Evolutionary conservation across 331 rosid genomes (phyloP), one percentile per base, ranked within the genome.

Genomic region (Stylosanthes scabra): DNA sequence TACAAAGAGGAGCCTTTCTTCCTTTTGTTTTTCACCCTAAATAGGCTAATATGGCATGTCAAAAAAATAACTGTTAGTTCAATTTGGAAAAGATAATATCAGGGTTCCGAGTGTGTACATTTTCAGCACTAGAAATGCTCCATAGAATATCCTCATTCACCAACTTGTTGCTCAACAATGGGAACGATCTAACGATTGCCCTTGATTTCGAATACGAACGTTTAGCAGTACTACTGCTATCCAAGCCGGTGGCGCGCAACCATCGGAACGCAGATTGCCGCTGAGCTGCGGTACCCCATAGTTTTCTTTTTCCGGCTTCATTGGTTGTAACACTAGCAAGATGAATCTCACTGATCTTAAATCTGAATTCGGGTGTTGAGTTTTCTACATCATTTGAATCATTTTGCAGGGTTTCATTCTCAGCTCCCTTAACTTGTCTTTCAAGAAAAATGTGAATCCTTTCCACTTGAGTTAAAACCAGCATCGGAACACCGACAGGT

Each of bases 401-500:
- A 37, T 69, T 40, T 61, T 34, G 59, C 11, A 67, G 9, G 14
- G 62, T 46, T n/a, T 29, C 58, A 9, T 66, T 72, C 58, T 74
- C 68, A 8, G 16, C 42, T 40, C 46, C 60, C 52, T 64, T 80
- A 12, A 61, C 71, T 9, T 16, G 59, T 52, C 14, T 50, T n/a
- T 69, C 59, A 16, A 65, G 63, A 63, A 42, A 51, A 65, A 14
- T 39, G 62, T 60, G 14, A 68, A 37, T 73, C 78, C 96, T 83
- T 81, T 86, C 87, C 2, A 60, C 89, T 81, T 83, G 90, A 73
- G 88, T 78, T 71, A 92, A 62, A 42, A 83, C 87, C 70, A 89
- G 84, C 88, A 89, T 84, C 28, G 94, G 92, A 50, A 80, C 70
- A 0, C 92, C 94, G 62, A 90, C 94, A 12, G 92, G 83, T 79